These are phyloP conservation scores for Ceratocystis papillata DNA, from an alignment of 2,329 filamentous ascomycete genomes.

Conservation along the genomic window DNA sequence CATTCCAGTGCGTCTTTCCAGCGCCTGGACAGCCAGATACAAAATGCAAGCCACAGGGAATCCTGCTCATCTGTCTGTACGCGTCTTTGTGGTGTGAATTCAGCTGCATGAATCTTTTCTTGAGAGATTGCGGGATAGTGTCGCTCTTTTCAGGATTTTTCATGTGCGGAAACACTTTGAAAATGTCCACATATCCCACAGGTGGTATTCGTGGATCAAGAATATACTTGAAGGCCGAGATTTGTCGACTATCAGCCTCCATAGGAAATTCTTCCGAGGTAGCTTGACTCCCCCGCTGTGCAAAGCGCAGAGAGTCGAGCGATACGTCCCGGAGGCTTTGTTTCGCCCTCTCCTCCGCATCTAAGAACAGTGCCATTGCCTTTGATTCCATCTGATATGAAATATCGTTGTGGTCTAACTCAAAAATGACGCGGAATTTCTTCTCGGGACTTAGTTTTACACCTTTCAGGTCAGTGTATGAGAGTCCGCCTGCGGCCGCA, in stretches of 20 bases:
- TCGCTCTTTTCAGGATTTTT: slow-evolving; percentile 27
- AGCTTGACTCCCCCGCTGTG: background rate
- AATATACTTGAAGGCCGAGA: slow-evolving; percentile 31
- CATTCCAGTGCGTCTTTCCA: slow-evolving; percentile 40
- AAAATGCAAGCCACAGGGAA: slow-evolving; percentile 37
- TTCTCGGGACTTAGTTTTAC: background rate
- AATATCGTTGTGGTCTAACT: slow-evolving; percentile 13
- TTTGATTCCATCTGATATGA: slow-evolving; percentile 21
- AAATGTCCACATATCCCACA: slow-evolving; percentile 28
- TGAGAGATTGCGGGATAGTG: slow-evolving; percentile 27
- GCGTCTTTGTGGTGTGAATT: slow-evolving; percentile 34
- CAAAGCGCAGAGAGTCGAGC: background rate
- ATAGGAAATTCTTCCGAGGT: background rate
- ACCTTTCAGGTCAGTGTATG: background rate
- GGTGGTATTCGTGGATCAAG: slow-evolving; percentile 28
- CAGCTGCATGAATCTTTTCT: slow-evolving; percentile 31
- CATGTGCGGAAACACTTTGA: slow-evolving; percentile 31
- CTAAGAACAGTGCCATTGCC: slow-evolving; percentile 22
- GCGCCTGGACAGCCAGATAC: slow-evolving; percentile 40
- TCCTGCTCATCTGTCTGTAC: slow-evolving; percentile 31
- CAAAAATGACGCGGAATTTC: slow-evolving; percentile 12
- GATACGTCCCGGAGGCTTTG: slow-evolving; percentile 18
- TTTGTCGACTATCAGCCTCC: slow-evolving; percentile 13
- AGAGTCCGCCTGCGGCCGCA: background rate
- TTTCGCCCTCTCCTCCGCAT: background rate